Percentiles rank a stretch among this genome's conserved stretches.
These are phyloP conservation scores for Eimeria falciformis DNA, from an alignment of 169 alveolate species.

Conservation along the genomic window DNA sequence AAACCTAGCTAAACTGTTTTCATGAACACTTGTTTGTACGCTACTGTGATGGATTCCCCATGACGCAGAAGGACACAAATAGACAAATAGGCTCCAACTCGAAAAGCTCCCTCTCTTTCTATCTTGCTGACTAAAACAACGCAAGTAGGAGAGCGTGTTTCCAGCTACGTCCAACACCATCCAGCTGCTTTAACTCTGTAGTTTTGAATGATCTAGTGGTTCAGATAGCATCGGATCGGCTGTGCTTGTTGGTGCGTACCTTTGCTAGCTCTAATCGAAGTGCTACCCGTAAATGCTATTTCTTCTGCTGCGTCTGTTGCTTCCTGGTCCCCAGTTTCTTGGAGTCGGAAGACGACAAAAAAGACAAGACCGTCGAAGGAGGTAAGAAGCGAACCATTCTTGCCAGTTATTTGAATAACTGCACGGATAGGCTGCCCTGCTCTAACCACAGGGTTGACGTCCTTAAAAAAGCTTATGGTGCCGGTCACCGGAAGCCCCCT, in stretches of 20 bases:
- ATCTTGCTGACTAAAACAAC: too few species aligned
- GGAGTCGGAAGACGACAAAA: background rate
- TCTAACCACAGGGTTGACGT: background rate
- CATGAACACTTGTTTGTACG: too few species aligned
- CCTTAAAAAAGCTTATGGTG: background rate
- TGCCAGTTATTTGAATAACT: background rate
- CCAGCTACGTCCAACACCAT: too few species aligned
- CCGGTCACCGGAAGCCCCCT: background rate
- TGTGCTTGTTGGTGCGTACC: background rate
- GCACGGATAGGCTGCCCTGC: background rate
- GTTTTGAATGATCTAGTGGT: too few species aligned
- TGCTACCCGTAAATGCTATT: background rate
- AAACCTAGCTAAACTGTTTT: too few species aligned
- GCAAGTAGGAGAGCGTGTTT: too few species aligned
- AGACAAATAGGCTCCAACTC: too few species aligned
- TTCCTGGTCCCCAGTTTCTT: background rate
- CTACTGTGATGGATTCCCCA: too few species aligned
- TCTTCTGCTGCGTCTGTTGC: background rate
- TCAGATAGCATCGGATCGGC: too few species aligned
- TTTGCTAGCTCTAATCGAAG: background rate
- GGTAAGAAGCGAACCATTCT: background rate
- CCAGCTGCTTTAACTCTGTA: too few species aligned
- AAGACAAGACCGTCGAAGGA: background rate
- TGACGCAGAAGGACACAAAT: too few species aligned
- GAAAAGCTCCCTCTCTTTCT: too few species aligned